These are phyloP conservation scores for Dothideomycetidae sp. DNA, from an alignment of 2,329 filamentous ascomycete genomes.

Conservation along the genomic window DNA sequence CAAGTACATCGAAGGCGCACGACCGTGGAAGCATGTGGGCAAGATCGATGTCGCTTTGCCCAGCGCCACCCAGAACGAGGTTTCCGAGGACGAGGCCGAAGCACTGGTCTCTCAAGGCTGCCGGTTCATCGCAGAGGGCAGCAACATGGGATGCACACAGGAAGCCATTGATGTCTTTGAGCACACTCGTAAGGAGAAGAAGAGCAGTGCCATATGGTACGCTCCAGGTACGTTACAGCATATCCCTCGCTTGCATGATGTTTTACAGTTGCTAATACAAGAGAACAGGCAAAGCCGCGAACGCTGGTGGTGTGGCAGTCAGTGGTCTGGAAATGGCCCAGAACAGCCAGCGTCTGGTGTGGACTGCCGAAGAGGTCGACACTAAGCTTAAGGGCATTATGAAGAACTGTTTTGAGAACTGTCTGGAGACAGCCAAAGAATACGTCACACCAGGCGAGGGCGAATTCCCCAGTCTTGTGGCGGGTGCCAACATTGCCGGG, in stretches of 20 bases:
- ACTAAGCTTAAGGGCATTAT: constrained; percentile 84
- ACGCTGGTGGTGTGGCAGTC: constrained; percentile 93
- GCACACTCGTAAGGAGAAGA: constrained; percentile 52
- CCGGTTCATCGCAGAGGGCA: constrained; percentile 85
- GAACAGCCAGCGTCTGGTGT: constrained; percentile 76
- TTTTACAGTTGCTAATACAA: constrained; percentile 2
- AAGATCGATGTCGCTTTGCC: constrained; percentile 85
- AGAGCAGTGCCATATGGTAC: constrained; percentile 77
- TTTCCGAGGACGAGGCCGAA: constrained; percentile 79
- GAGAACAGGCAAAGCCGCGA: constrained; percentile 64
- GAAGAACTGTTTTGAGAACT: constrained; percentile 84
- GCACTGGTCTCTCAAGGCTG: constrained; percentile 61
- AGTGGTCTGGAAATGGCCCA: constrained; percentile 98
- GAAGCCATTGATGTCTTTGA: constrained; percentile 91
- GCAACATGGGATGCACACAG: constrained; percentile 98
- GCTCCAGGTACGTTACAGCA: constrained; percentile 49
- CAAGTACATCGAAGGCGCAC: constrained; percentile 74
- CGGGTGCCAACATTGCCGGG: constrained; percentile 91
- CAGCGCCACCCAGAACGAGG: constrained; percentile 94
- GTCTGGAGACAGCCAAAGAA: constrained; percentile 74
- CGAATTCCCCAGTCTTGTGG: constrained; percentile 78
- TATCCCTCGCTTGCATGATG: neutral
- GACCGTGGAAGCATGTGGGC: constrained; percentile 84
- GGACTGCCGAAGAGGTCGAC: constrained; percentile 85
- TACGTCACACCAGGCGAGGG: constrained; percentile 68